A percentile compares a stretch with the other conserved stretches of the same genome.
Evolutionary conservation across 805 yeast species (phyloP).

Genomic region (Hanseniaspora guilliermondii): DNA sequence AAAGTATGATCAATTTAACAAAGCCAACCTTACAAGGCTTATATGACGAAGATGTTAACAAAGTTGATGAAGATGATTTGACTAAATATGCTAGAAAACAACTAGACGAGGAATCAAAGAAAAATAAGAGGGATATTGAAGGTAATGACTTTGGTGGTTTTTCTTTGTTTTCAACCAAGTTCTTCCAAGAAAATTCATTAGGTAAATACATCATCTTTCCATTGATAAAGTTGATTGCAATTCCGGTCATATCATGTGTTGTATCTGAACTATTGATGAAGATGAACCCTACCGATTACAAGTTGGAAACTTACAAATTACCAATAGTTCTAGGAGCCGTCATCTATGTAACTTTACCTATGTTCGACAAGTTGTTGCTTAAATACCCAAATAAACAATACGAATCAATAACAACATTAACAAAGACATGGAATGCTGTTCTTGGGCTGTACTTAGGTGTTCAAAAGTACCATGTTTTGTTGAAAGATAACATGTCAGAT

Average conservation of each 20-base stretch:
- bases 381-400: constrained; percentile 15
- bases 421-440: constrained; percentile 43
- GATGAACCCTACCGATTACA: constrained; percentile 1
- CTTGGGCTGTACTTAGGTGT: constrained; percentile 62
- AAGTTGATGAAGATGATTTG: constrained; percentile 22
- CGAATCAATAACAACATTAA: constrained; percentile 17
- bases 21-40: constrained; percentile 41
- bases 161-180: not conserved
- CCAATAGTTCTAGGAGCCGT: constrained; percentile 31
- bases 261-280: constrained; percentile 1
- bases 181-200: not conserved
- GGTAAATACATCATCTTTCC: constrained; percentile 3
- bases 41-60: constrained; percentile 33
- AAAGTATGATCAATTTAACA: constrained; percentile 37
- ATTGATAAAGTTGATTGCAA: not conserved
- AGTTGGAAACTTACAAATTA: constrained; percentile 12
- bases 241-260: not conserved
- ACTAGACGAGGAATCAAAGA: not conserved
- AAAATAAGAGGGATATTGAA: not conserved
- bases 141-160: constrained; percentile 3
- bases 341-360: constrained; percentile 2
- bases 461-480: constrained; percentile 33
- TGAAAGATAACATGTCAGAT: not conserved
- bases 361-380: not conserved
- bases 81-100: not conserved